A percentile compares a stretch with the other conserved stretches of the same genome.
Evolutionary conservation across 345 rosid species (phyloP).

Genomic region (Eucalyptus polybractea): DNA sequence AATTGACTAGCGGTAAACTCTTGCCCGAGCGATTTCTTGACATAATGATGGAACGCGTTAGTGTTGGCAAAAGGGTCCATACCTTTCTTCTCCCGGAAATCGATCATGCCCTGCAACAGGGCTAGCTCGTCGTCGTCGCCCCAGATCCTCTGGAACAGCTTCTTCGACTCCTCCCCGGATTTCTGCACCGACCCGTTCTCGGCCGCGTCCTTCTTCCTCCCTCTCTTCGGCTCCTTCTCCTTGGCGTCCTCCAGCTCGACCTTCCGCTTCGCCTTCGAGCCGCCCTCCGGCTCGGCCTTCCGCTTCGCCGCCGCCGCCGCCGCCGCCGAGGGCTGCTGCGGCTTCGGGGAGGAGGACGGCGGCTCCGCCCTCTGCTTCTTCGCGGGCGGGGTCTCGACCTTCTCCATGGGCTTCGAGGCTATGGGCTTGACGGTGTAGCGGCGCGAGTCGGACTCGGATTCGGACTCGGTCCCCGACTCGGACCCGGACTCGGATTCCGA

Average conservation of each 20-base stretch:
- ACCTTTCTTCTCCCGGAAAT: neutral
- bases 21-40: neutral
- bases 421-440: neutral
- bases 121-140: slow-evolving; percentile 14
- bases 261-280: neutral
- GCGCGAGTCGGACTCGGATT: neutral
- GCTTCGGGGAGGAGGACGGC: neutral
- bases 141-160: slow-evolving; percentile 4
- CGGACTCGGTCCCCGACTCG: neutral
- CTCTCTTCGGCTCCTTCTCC: neutral
- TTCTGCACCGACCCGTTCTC: neutral
- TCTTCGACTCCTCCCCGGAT: neutral
- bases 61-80: neutral
- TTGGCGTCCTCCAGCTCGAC: neutral
- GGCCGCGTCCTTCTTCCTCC: neutral
- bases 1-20: slow-evolving; percentile 2
- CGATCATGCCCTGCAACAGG: slow-evolving; percentile 12
- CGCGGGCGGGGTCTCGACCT: neutral
- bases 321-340: neutral
- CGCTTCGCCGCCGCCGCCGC: neutral
- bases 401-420: neutral
- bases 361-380: neutral
- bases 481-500: slow-evolving; percentile 1
- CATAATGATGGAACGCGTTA: slow-evolving; percentile 1
- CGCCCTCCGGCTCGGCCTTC: neutral